Evolutionary conservation across 805 yeast genomes (phyloP).

Genomic region (Sugiyamaella mastotermitis): DNA sequence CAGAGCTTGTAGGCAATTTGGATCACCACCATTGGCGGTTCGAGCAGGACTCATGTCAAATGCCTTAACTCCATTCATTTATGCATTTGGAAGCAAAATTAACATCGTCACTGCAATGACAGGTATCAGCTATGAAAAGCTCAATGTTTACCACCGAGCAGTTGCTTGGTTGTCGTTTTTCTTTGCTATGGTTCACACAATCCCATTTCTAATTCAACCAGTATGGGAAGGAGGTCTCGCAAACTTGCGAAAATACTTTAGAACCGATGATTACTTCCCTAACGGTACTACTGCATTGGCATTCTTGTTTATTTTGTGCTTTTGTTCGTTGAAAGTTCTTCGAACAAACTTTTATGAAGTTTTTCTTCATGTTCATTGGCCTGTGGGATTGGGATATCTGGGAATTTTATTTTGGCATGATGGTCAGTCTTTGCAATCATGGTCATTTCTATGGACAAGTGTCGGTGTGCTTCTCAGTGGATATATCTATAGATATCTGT

Average conservation of each 20-base stretch:
- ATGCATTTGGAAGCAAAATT: conserved; percentile 16
- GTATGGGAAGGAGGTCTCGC: conserved; percentile 19
- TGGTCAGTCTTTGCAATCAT: conserved; percentile 11
- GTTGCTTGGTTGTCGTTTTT: conserved; percentile 14
- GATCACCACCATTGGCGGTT: conserved; percentile 19
- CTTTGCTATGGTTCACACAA: conserved; percentile 16
- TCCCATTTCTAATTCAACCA: conserved; percentile 15
- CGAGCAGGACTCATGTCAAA: conserved; percentile 20
- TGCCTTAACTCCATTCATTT: conserved; percentile 20
- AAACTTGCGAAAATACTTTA: neutral
- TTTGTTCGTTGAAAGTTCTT: conserved; percentile 12
- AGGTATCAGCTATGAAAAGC: conserved; percentile 18
- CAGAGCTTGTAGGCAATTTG: conserved; percentile 17
- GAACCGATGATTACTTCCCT: too few relatives aligned
- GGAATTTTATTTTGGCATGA: conserved; percentile 19
- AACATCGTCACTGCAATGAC: conserved; percentile 16
- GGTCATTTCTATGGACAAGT: conserved; percentile 15
- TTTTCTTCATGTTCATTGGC: conserved; percentile 20
- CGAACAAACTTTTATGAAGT: conserved; percentile 16
- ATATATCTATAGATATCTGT: conserved; percentile 11
- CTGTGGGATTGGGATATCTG: conserved; percentile 15
- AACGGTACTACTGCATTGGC: conserved; percentile 13
- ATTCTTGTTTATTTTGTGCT: conserved; percentile 12
- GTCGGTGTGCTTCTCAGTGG: conserved; percentile 14
- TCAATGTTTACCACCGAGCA: conserved; percentile 17